Percentiles rank a stretch among this genome's conserved stretches.
Conservation (phyloP, 1,284 basidiomycete species). For the Mycena citricolor region DNA sequence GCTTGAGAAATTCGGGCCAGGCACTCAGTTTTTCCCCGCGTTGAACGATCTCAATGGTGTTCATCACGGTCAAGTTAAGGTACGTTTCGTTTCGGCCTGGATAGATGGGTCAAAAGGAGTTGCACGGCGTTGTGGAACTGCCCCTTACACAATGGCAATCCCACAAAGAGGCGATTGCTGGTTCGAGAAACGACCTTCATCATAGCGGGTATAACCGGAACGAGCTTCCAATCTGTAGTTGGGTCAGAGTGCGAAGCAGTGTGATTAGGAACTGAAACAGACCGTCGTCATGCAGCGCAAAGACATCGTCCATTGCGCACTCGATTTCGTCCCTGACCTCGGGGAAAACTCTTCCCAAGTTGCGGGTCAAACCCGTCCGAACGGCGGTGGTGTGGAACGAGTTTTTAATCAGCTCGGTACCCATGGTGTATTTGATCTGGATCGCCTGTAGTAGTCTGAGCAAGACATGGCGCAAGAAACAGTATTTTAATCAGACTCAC, state of each 20-base stretch:
- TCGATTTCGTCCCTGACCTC: conserved; percentile 21
- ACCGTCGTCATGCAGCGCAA: conserved; percentile 14
- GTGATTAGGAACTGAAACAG: background rate
- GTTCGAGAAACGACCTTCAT: conserved; percentile 40
- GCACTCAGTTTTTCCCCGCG: no score
- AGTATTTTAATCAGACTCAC: no score
- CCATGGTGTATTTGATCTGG: conserved; percentile 14
- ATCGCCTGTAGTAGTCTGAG: no score
- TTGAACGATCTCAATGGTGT: conserved; percentile 1
- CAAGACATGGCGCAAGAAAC: no score
- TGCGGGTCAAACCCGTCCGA: conserved; percentile 13
- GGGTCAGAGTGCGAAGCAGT: no score
- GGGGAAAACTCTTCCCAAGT: conserved; percentile 6
- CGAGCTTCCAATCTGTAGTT: conserved; percentile 44
- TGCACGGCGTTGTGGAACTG: no score
- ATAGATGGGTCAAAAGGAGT: no score
- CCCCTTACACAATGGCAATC: conserved; percentile 38
- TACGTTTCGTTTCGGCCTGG: background rate
- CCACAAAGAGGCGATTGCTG: conserved; percentile 39
- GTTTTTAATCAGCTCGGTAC: conserved; percentile 3
- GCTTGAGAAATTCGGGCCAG: no score
- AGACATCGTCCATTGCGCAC: conserved; percentile 10
- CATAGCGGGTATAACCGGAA: conserved; percentile 34
- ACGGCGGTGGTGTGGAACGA: conserved; percentile 14
- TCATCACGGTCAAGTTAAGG: background rate